Base-by-base conservation (phyloP, 257 asterid species). In the Avicennia marina region DNA sequence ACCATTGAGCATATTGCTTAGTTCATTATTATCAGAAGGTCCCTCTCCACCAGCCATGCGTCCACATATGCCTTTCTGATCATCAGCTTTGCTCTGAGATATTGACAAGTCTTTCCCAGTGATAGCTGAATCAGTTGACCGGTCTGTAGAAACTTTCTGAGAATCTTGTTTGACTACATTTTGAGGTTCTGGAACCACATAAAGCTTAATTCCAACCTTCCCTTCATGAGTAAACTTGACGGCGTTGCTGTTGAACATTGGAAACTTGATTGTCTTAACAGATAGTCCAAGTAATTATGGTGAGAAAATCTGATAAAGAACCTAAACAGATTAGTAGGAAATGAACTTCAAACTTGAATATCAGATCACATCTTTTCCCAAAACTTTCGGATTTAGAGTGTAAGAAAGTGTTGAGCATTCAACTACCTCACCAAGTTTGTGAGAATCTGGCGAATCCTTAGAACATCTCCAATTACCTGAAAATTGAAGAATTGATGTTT, bases 171-270 rank as follows among this genome's bases (percentile, higher is more conserved):
- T 63, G 63, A 42, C 45, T 20, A 40, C 65, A 49, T 13, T 31
- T 16, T 19, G 25, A 48, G 85, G 94, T 73, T 75, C 81, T 7
- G 73, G 25, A 17, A 86, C 83, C 64, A 86, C 86, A 34, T 78
- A 86, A 24, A 89, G 83, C 68, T 78, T 84, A 71, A 89, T 78
- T 39, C 90, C 93, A 44, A 89, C 97, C 68, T 78, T 86, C 36
- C 97, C 97, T 63, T 89, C 95, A 43, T 81, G 97, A 43, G 97
- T 89, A 65, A 89, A 89, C 73, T 89, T 89, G 73, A 89, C 70
- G 27, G 97, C 88, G 60, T 89, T 89, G 82, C 95, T 89, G 83
- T 47, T 59, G 43, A 63, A 46, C 41, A 36, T 36, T 36, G 2
- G 13, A 36, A 36, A n/a, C n/a, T n/a, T n/a, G n/a, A n/a, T n/a